Evolutionary conservation across 2,329 filamentous ascomycete species (phyloP), one percentile per base, ranked within the genome.

Genomic region (Ceratocystis papillata): DNA sequence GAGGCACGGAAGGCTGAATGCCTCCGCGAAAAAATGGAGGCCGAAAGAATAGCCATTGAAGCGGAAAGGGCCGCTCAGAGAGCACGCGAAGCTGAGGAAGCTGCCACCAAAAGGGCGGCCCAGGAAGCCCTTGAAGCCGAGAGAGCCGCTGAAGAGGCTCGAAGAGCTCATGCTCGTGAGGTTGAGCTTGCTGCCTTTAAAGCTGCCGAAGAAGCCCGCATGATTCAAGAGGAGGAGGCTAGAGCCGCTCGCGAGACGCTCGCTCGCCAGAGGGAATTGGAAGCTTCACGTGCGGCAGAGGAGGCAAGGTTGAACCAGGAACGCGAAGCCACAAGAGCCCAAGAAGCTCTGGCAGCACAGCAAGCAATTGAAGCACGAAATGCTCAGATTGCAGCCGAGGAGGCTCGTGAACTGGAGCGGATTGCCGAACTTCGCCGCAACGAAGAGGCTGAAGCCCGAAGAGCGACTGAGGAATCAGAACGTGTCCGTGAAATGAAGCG

Each of bases 191-290:
- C 30, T 33, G 6, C 30, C 6, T 7, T 33, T 33, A 33, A 33
- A 33, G 30, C 76, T n/a, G 77, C 74, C 2, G 77, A 78, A 5
- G 75, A 65, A 15, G 25, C 64, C 25, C 50, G 60, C 8, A 44
- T 53, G 8, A 78, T 4, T 77, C 78, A 5, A 79, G 79, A 8
- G 75, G 75, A 77, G 48, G 76, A 77, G 63, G 73, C 75, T 62
- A 74, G 73, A 33, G 73, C 75, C 10, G 70, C 22, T 8, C 37
- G 37, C 3, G 60, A 62, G 60, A 20, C 3, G 12, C 55, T 59
- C n/a, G 28, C 15, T n/a, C 55, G 55, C 8, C 60, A 62, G 60
- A 25, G 60, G 22, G 44, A 20, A 25, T 48, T 48, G 12, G 44
- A 45, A 3, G 44, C 41, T 33, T 44, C 48, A 25, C 10, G 48